These are phyloP conservation scores for Periconia macrospinosa DNA, from an alignment of 2,329 filamentous ascomycete species.

Conservation along the genomic window DNA sequence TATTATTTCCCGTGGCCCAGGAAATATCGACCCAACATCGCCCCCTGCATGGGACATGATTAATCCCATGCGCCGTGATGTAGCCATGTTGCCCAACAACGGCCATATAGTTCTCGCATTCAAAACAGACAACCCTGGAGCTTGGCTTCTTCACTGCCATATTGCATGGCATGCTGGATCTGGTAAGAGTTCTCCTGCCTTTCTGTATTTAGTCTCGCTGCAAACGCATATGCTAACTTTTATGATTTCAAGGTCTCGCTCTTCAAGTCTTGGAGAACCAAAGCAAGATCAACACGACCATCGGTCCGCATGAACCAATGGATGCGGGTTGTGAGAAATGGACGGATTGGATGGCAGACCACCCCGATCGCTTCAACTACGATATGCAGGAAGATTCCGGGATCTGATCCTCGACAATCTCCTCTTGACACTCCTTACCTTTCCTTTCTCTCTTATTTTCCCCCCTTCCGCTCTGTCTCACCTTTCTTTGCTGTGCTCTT, in stretches of 20 bases:
- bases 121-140: constrained; percentile 39
- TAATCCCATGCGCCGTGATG: constrained; percentile 22
- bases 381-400: constrained; percentile 23
- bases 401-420: constrained; percentile 6
- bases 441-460: background rate
- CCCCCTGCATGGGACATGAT: constrained; percentile 12
- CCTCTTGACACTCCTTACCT: background rate
- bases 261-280: constrained; percentile 53
- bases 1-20: constrained; percentile 22
- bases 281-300: constrained; percentile 12
- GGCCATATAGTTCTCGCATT: constrained; percentile 42
- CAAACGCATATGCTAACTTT: background rate
- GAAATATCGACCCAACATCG: constrained; percentile 21
- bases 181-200: constrained; percentile 1
- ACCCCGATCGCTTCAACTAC: constrained; percentile 5
- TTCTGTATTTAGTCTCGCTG: background rate
- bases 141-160: constrained; percentile 36
- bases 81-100: constrained; percentile 18
- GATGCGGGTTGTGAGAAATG: constrained; percentile 14
- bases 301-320: constrained; percentile 7
- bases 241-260: constrained; percentile 35
- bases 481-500: too few relatives aligned
- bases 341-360: constrained; percentile 6
- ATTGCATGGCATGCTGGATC: constrained; percentile 26
- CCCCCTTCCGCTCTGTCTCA: too few relatives aligned